Evolutionary conservation across 768 basidiomycete genomes (phyloP).

Genomic region (Mycena vitilis): DNA sequence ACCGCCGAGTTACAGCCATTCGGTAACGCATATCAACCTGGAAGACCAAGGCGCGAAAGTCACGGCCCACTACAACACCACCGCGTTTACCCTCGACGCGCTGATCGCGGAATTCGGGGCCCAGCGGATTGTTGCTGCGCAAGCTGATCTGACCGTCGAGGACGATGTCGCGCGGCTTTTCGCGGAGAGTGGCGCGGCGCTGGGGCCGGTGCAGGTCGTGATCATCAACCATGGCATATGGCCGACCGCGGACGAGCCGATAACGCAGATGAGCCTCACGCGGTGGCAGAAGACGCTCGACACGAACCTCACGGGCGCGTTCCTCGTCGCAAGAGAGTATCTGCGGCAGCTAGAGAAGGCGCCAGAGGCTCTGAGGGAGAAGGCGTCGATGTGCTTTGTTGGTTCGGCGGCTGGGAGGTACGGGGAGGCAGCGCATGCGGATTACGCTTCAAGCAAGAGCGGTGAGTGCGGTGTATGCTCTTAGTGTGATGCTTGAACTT

Average conservation of each 20-base stretch:
- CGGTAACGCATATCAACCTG: too few species aligned
- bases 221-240: conserved; percentile 74
- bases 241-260: conserved; percentile 55
- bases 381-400: conserved; percentile 71
- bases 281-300: conserved; percentile 73
- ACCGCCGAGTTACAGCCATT: too few species aligned
- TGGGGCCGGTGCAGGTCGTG: conserved; percentile 66
- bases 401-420: conserved; percentile 81
- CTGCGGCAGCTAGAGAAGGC: conserved; percentile 57
- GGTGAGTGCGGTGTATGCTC: neutral
- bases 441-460: conserved; percentile 20
- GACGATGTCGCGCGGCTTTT: conserved; percentile 64
- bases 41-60: conserved; percentile 80
- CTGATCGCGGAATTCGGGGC: conserved; percentile 53
- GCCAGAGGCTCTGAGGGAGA: conserved; percentile 56
- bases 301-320: conserved; percentile 74
- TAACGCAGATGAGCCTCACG: conserved; percentile 68
- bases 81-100: conserved; percentile 52
- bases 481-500: neutral
- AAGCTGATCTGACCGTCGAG: conserved; percentile 73
- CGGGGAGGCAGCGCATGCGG: conserved; percentile 71
- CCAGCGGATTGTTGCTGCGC: conserved; percentile 50
- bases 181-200: conserved; percentile 49
- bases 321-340: conserved; percentile 75
- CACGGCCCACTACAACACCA: conserved; percentile 77